These are phyloP conservation scores for Russula foetens DNA, from an alignment of 768 basidiomycete species.

Conservation along the genomic window DNA sequence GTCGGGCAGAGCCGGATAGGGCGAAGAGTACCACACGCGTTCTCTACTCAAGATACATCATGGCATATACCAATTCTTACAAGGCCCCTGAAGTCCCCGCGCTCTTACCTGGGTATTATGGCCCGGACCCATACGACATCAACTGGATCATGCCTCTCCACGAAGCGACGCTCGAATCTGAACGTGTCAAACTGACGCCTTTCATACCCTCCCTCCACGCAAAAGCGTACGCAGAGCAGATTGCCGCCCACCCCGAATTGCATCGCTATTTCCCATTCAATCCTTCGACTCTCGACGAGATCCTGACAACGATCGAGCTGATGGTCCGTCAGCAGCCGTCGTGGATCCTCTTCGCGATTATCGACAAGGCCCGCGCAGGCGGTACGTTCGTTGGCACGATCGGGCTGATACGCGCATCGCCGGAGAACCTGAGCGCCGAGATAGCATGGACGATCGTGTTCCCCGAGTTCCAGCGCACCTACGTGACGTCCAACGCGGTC, in stretches of 20 bases:
- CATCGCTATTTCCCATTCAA: slow-evolving; percentile 30
- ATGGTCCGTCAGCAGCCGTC: slow-evolving; percentile 18
- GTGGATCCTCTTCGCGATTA: slow-evolving; percentile 30
- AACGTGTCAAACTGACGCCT: slow-evolving; percentile 32
- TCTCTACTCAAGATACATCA: neutral
- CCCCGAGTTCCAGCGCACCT: slow-evolving; percentile 13
- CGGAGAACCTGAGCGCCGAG: neutral
- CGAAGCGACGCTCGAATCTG: slow-evolving; percentile 27
- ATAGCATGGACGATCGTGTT: slow-evolving; percentile 14
- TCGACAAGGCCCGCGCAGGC: slow-evolving; percentile 32
- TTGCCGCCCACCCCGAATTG: slow-evolving; percentile 23
- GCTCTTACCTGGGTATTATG: slow-evolving; percentile 19
- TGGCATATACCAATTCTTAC: slow-evolving; percentile 16
- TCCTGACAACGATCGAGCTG: slow-evolving; percentile 23
- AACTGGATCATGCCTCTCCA: slow-evolving; percentile 33
- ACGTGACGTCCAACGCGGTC: slow-evolving; percentile 25
- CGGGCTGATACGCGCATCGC: slow-evolving; percentile 25
- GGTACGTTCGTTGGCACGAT: slow-evolving; percentile 31
- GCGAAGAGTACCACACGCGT: neutral
- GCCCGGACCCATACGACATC: slow-evolving; percentile 31
- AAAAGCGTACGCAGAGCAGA: slow-evolving; percentile 24
- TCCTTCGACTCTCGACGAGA: slow-evolving; percentile 15
- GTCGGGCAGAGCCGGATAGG: too few relatives aligned
- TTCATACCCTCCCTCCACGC: slow-evolving; percentile 34
- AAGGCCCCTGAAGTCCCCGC: neutral